These are phyloP conservation scores for Trametes cingulata DNA, from an alignment of 768 basidiomycete species.

Conservation along the genomic window DNA sequence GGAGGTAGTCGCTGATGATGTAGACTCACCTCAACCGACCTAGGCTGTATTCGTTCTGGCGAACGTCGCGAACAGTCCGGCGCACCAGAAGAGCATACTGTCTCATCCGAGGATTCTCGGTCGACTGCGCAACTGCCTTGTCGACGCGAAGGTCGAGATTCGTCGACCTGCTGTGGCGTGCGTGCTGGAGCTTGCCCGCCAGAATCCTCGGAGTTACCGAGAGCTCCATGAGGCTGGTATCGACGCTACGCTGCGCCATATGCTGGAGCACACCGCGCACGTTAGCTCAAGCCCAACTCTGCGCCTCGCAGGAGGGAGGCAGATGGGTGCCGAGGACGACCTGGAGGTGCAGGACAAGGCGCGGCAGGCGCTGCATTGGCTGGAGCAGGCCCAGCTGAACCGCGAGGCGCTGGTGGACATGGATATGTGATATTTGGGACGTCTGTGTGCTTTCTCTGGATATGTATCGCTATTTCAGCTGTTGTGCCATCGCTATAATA, in stretches of 20 bases:
- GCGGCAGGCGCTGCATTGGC: slow-evolving; percentile 52
- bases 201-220: slow-evolving; percentile 38
- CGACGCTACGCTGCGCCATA: slow-evolving; percentile 43
- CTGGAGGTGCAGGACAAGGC: slow-evolving; percentile 59
- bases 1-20: neutral
- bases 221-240: slow-evolving; percentile 48
- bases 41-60: slow-evolving; percentile 63
- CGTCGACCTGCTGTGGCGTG: slow-evolving; percentile 62
- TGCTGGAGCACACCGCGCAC: slow-evolving; percentile 40
- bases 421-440: slow-evolving; percentile 7
- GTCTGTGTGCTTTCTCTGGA: neutral
- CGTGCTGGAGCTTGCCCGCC: slow-evolving; percentile 55
- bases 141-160: slow-evolving; percentile 56
- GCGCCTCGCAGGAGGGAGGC: slow-evolving; percentile 30
- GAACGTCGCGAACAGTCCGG: slow-evolving; percentile 65
- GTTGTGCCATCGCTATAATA: slow-evolving; percentile 2
- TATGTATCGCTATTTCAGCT: slow-evolving; percentile 8
- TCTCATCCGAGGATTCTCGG: slow-evolving; percentile 50
- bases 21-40: neutral
- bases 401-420: slow-evolving; percentile 10
- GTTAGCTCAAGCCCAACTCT: slow-evolving; percentile 33
- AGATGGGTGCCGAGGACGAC: slow-evolving; percentile 56
- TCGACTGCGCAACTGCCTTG: slow-evolving; percentile 58
- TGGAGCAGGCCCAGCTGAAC: slow-evolving; percentile 33
- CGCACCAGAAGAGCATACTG: slow-evolving; percentile 53